A percentile compares a stretch with the other conserved stretches of the same genome.
These are phyloP conservation scores for Penicillium expansum DNA, from an alignment of 2,329 filamentous ascomycete genomes.

Conservation along the genomic window DNA sequence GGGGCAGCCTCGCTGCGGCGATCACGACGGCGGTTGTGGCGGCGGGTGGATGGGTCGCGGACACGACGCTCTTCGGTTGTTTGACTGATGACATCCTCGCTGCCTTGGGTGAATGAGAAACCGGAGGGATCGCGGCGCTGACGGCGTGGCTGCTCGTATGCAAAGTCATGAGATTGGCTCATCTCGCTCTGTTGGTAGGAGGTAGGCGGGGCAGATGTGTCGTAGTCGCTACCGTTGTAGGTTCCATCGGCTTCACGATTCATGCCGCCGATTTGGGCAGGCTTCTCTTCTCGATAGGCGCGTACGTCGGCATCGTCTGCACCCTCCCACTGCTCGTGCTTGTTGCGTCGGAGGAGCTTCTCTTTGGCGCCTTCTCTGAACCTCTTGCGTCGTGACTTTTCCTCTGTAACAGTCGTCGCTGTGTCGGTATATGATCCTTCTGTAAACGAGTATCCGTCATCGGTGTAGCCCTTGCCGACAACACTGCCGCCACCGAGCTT, in stretches of 20 bases:
- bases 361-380: slow-evolving; percentile 40
- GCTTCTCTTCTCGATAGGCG: slow-evolving; percentile 80
- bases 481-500: slow-evolving; percentile 81
- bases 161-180: slow-evolving; percentile 49
- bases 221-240: slow-evolving; percentile 74
- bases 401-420: slow-evolving; percentile 43
- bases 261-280: slow-evolving; percentile 82
- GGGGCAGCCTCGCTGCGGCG: slow-evolving; percentile 19
- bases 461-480: slow-evolving; percentile 62
- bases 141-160: slow-evolving; percentile 29
- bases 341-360: slow-evolving; percentile 38
- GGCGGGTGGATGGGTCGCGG: slow-evolving; percentile 30
- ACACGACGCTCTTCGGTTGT: slow-evolving; percentile 36
- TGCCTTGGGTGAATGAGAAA: slow-evolving; percentile 52
- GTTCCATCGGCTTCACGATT: slow-evolving; percentile 79
- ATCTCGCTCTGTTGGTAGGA: slow-evolving; percentile 46
- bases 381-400: slow-evolving; percentile 25
- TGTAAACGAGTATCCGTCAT: slow-evolving; percentile 56
- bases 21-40: slow-evolving; percentile 34
- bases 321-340: slow-evolving; percentile 57
- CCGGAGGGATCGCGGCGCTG: slow-evolving; percentile 33
- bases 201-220: slow-evolving; percentile 61
- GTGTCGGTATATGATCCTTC: slow-evolving; percentile 41
- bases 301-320: slow-evolving; percentile 68
- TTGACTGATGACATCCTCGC: slow-evolving; percentile 43